Evolutionary conservation across 208 protist genomes (phyloP).

Genomic region (Trypanosoma boissoni): DNA sequence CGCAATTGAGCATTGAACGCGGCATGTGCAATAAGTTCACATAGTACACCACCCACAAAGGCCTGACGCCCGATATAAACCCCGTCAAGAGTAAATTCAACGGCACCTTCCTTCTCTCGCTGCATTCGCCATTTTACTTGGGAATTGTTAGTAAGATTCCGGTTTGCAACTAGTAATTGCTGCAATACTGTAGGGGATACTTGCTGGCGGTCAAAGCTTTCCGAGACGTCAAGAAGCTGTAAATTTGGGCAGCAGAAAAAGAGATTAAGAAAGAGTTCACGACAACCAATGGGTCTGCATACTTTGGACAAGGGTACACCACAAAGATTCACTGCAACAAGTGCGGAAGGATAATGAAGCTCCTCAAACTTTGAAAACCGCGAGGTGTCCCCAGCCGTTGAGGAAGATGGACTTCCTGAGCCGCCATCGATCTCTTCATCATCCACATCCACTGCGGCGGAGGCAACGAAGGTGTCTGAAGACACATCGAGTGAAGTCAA

Average conservation of each 20-base stretch:
- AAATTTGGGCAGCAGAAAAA: slow-evolving; percentile 69
- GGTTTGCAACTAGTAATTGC: slow-evolving; percentile 28
- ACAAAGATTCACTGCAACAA: slow-evolving; percentile 40
- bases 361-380: slow-evolving; percentile 40
- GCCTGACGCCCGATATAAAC: slow-evolving; percentile 37
- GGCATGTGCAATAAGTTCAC: slow-evolving; percentile 66
- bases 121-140: slow-evolving; percentile 27
- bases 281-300: slow-evolving; percentile 55
- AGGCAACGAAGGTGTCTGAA: background rate
- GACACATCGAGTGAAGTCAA: slow-evolving; percentile 23
- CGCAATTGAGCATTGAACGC: slow-evolving; percentile 48
- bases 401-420: slow-evolving; percentile 5
- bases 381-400: slow-evolving; percentile 6
- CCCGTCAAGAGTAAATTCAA: slow-evolving; percentile 44
- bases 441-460: background rate
- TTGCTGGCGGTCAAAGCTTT: slow-evolving; percentile 44
- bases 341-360: slow-evolving; percentile 30
- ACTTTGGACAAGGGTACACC: slow-evolving; percentile 55
- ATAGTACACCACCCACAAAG: slow-evolving; percentile 60
- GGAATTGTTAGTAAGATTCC: background rate
- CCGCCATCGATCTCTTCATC: background rate
- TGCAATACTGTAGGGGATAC: slow-evolving; percentile 28
- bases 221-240: slow-evolving; percentile 45
- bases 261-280: slow-evolving; percentile 69
- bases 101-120: slow-evolving; percentile 27